phyloP scores from a whole-genome alignment of 352 stramenopile genomes.

The Phytopythium aichiense region DNA sequence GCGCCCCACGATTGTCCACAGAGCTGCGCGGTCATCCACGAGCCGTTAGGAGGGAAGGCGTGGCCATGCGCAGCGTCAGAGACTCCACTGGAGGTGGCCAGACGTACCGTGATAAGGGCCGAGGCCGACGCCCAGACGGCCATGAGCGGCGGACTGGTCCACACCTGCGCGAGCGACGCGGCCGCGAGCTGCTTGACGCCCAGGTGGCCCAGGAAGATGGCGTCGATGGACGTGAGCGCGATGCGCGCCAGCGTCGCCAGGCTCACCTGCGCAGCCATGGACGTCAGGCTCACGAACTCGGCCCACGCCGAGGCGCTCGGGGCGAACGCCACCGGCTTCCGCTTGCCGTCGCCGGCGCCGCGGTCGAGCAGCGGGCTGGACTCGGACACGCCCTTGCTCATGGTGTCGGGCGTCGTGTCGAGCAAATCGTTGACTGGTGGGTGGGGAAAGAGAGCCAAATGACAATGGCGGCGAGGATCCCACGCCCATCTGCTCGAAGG shows the following conservation, averaged over 20 bases:
- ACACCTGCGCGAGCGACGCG: slow-evolving; percentile 64
- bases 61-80: neutral
- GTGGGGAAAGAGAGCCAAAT: neutral
- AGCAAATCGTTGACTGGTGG: neutral
- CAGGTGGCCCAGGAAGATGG: slow-evolving; percentile 76
- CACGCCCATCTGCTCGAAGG: neutral
- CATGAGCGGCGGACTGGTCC: slow-evolving; percentile 65
- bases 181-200: slow-evolving; percentile 65
- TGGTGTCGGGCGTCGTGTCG: neutral
- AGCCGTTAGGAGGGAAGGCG: too few species aligned
- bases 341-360: neutral
- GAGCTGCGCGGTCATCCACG: slow-evolving; percentile 18
- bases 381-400: slow-evolving; percentile 16
- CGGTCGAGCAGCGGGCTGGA: slow-evolving; percentile 40
- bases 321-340: slow-evolving; percentile 10
- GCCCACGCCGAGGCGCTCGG: slow-evolving; percentile 30
- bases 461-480: neutral
- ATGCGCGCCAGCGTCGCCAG: slow-evolving; percentile 58
- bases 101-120: slow-evolving; percentile 54
- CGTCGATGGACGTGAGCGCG: slow-evolving; percentile 65
- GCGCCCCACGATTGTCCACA: slow-evolving; percentile 74
- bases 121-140: slow-evolving; percentile 56
- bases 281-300: slow-evolving; percentile 54
- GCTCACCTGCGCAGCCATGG: slow-evolving; percentile 63
- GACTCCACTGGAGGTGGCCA: neutral